phyloP scores from a whole-genome alignment of 2,329 filamentous ascomycete genomes.

The Phaeosphaeriaceae sp. region DNA sequence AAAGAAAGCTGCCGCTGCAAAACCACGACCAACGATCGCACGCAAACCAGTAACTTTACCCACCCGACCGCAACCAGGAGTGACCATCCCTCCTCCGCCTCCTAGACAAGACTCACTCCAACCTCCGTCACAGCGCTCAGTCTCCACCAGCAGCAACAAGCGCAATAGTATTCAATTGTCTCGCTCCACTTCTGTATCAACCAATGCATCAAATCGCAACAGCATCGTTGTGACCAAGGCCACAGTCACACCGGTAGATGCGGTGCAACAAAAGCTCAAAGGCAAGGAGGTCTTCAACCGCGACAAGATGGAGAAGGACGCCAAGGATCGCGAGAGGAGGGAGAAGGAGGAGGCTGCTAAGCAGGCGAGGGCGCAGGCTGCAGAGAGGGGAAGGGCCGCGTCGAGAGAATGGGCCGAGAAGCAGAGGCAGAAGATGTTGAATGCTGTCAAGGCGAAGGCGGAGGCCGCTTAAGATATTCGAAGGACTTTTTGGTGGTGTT shows the following conservation, averaged over 20 bases:
- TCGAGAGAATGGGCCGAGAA: slow-evolving; percentile 59
- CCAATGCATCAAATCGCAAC: slow-evolving; percentile 31
- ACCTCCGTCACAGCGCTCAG: slow-evolving; percentile 16
- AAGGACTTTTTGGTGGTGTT: not conserved
- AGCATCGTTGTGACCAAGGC: slow-evolving; percentile 31
- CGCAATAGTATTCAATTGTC: slow-evolving; percentile 29
- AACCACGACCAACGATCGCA: slow-evolving; percentile 42
- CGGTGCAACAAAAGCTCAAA: slow-evolving; percentile 44
- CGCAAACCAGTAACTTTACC: slow-evolving; percentile 57
- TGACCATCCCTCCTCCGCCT: slow-evolving; percentile 22
- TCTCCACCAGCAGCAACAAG: slow-evolving; percentile 28
- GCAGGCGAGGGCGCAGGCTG: slow-evolving; percentile 54
- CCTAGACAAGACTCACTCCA: slow-evolving; percentile 8
- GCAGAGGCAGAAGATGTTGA: slow-evolving; percentile 50
- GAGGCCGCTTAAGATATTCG: slow-evolving; percentile 1
- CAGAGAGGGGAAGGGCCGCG: slow-evolving; percentile 53
- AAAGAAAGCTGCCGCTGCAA: slow-evolving; percentile 40
- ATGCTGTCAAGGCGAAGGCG: slow-evolving; percentile 9
- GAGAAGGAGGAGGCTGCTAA: slow-evolving; percentile 59
- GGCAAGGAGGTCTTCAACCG: slow-evolving; percentile 57
- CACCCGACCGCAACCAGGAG: slow-evolving; percentile 48
- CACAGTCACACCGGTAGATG: slow-evolving; percentile 40
- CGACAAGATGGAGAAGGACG: slow-evolving; percentile 50
- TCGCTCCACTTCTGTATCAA: slow-evolving; percentile 28
- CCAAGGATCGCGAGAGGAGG: slow-evolving; percentile 48